Percentiles rank a stretch among this genome's conserved stretches.
Conservation (phyloP, 306 rosid species). For the Cyclanthera cordifolia region DNA sequence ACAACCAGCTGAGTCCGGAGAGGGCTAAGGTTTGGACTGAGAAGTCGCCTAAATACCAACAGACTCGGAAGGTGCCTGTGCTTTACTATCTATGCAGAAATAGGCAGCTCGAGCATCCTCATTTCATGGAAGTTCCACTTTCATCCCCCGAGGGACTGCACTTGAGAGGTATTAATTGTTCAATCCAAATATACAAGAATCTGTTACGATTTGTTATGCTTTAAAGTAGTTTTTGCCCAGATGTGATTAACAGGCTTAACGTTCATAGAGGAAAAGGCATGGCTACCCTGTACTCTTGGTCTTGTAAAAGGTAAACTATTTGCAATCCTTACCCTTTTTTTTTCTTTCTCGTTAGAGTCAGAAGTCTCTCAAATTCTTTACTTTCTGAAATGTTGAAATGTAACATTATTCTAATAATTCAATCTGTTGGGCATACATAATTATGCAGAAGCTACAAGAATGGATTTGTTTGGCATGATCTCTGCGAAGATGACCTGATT, state of each 20-base stretch:
- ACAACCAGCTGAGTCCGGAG: slow-evolving; percentile 70
- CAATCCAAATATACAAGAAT: neutral
- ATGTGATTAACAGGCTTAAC: slow-evolving; percentile 68
- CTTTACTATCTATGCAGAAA: slow-evolving; percentile 77
- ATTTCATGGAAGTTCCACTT: slow-evolving; percentile 82
- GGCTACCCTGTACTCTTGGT: slow-evolving; percentile 79
- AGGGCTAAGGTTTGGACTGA: slow-evolving; percentile 91
- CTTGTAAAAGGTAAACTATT: slow-evolving; percentile 61
- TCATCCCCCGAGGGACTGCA: slow-evolving; percentile 56
- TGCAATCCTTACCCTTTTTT: neutral
- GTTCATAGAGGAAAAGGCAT: slow-evolving; percentile 85
- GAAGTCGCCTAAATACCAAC: slow-evolving; percentile 69
- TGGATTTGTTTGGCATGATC: slow-evolving; percentile 98
- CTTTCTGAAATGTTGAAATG: neutral
- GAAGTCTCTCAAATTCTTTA: neutral
- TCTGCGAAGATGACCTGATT: slow-evolving; percentile 64
- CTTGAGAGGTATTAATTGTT: slow-evolving; percentile 50
- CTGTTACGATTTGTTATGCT: neutral
- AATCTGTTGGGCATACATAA: slow-evolving; percentile 14
- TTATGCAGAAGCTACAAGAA: slow-evolving; percentile 69
- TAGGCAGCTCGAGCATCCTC: slow-evolving; percentile 89
- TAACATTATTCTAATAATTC: neutral
- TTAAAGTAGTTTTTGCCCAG: slow-evolving; percentile 27
- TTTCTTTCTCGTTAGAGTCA: neutral
- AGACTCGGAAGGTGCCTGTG: slow-evolving; percentile 67